These are phyloP conservation scores for Diaporthe citriasiana DNA, from an alignment of 2,329 filamentous ascomycete genomes.

Conservation along the genomic window DNA sequence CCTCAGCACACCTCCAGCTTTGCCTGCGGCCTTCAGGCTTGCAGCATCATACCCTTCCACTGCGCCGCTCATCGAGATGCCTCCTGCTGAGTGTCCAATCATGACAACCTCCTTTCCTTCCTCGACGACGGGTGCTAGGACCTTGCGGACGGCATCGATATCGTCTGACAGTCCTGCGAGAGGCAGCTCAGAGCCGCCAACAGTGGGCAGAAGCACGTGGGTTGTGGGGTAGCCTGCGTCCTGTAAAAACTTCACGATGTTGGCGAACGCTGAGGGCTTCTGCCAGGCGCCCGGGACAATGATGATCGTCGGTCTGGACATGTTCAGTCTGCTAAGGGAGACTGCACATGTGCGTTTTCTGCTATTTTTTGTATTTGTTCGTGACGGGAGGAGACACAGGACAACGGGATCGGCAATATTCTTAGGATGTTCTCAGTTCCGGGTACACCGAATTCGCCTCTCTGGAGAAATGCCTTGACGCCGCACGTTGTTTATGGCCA, in stretches of 20 bases:
- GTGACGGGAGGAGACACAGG: not conserved
- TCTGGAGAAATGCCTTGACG: not conserved
- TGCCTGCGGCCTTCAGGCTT: slow-evolving; percentile 49
- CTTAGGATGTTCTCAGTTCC: not conserved
- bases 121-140: slow-evolving; percentile 48
- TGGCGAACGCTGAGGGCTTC: not conserved
- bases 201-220: slow-evolving; percentile 21
- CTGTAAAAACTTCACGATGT: slow-evolving; percentile 12
- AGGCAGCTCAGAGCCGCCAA: slow-evolving; percentile 10
- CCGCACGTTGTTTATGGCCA: not conserved
- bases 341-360: too few species aligned
- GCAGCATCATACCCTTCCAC: slow-evolving; percentile 53
- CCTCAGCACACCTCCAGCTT: slow-evolving; percentile 55
- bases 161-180: slow-evolving; percentile 35
- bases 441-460: not conserved
- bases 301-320: slow-evolving; percentile 21
- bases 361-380: too few species aligned
- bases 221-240: slow-evolving; percentile 16
- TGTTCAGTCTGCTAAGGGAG: not conserved
- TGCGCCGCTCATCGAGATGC: slow-evolving; percentile 55
- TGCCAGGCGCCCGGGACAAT: slow-evolving; percentile 37
- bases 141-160: slow-evolving; percentile 26
- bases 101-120: slow-evolving; percentile 58
- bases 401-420: not conserved
- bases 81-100: slow-evolving; percentile 59